Percentiles rank a stretch among this genome's conserved stretches.
These are phyloP conservation scores for Sporothrix dimorphospora DNA, from an alignment of 2,329 filamentous ascomycete genomes.

Conservation along the genomic window DNA sequence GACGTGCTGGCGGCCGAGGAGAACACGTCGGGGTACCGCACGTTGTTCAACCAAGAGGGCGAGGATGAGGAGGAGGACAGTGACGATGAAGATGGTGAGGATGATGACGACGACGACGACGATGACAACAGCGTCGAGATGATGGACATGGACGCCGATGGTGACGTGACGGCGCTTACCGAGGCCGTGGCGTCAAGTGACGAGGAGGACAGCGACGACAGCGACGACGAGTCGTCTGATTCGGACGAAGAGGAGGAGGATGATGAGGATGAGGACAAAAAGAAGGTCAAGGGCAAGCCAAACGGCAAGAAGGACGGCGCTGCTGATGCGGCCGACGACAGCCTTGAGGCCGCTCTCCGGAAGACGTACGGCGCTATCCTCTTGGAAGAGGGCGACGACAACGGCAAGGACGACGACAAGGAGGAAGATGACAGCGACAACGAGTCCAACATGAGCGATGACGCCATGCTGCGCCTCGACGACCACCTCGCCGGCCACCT, in stretches of 20 bases:
- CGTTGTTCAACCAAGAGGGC: constrained; percentile 72
- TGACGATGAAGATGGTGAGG: constrained; percentile 53
- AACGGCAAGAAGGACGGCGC: constrained; percentile 42
- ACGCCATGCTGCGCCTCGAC: constrained; percentile 91
- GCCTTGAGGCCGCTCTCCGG: constrained; percentile 74
- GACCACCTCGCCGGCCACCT: constrained; percentile 83
- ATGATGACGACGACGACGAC: constrained; percentile 48
- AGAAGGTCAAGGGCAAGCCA: not conserved
- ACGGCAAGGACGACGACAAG: constrained; percentile 52
- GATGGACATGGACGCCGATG: constrained; percentile 46
- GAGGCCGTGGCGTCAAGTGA: constrained; percentile 45
- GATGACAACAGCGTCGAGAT: constrained; percentile 53
- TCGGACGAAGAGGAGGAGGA: constrained; percentile 41
- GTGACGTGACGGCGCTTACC: constrained; percentile 48
- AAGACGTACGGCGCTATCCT: constrained; percentile 53
- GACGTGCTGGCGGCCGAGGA: constrained; percentile 79
- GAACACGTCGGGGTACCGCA: constrained; percentile 78
- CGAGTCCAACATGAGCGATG: constrained; percentile 88
- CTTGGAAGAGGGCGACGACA: constrained; percentile 61
- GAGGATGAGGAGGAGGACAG: constrained; percentile 45
- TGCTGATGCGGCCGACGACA: constrained; percentile 1
- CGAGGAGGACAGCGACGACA: constrained; percentile 42
- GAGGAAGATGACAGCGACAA: constrained; percentile 60
- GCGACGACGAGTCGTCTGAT: constrained; percentile 45
- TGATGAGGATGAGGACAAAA: not conserved